Evolutionary conservation across 352 stramenopile genomes (phyloP), one percentile per base, ranked within the genome.

Genomic region (Pythium aphanidermatum): DNA sequence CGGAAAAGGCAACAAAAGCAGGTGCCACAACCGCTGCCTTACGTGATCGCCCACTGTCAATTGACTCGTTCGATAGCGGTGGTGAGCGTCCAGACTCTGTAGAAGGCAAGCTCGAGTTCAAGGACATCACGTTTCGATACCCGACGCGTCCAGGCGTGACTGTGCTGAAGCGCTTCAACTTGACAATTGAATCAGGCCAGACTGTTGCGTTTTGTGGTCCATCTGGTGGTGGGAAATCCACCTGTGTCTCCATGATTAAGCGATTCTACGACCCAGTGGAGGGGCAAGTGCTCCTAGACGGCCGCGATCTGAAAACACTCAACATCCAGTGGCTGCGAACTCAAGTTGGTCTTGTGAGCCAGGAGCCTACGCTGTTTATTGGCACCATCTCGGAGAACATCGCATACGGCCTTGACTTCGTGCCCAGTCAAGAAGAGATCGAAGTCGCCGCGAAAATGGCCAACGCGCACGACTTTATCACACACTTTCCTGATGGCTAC

Each of bases 401-500:
- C 17, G 53, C 62, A 13, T 74, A 74, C 23, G 72, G 67, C 13
- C 60, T 70, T 34, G 64, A 69, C 36, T 25, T 46, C 5, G 45
- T 59, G 27, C 67, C 53, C 10, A 63, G n/a, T 9, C 39, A 63
- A 36, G 65, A 81, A 6, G 83, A 95, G 50, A 67, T 98, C 46
- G 62, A 86, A 13, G 46, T 77, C 27, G 92, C 91, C 20, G 87
- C 90, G 5, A 68, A 82, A 45, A 60, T 96, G 19, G 92, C 92
- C 16, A 96, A 97, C 56, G 90, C 89, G 1, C 70, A 96, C 56
- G 62, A 81, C 19, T 98, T 98, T 52, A 96, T 98, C 63, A 67
- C 60, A 0, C 41, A 51, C 3, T 86, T 98, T 31, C 74, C 90
- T 10, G 82, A 97, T 14, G 74, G 83, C 12, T 97, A 90, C 58